Base-by-base conservation (phyloP, 1,284 basidiomycete genomes). In the Violaceomyces palustris region DNA sequence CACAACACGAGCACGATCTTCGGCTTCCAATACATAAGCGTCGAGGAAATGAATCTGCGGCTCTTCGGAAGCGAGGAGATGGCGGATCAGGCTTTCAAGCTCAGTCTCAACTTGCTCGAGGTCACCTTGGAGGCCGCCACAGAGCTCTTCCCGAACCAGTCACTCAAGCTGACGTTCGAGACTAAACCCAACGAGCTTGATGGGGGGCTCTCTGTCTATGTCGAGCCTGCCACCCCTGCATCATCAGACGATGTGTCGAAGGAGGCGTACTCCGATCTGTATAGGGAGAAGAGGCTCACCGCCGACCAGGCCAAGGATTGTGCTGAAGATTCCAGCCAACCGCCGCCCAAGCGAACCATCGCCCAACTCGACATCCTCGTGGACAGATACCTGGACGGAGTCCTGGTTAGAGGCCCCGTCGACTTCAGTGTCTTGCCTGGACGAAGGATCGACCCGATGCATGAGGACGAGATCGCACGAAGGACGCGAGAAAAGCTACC, bases 21-120 rank as follows among this genome's bases (percentile, higher is more conserved):
- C 67, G 93, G 93, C 0, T 97, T 97, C 77, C 89, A 97, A 74
- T 98, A 98, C 70, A 76, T 96, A 25, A 80, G 88, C 1, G 76
- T 93, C 36, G 78, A 82, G 43, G 89, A 96, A 70, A 90, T 98
- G 83, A 92, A 97, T 62, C 75, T 80, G 38, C 78, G 82, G 10
- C 73, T 97, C 1, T 94, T 86, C 65, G 88, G 88, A 1, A 76
- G 74, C 8, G 65, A 74, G 5, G 77, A 77, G 17, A 76, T 82
- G 40, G 91, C 88, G 3, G 78, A 84, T 24, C 80, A 81, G 42
- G 81, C 88, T 1, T 98, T 96, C 76, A 78, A 79, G 42, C 82
- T 87, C 59, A 86, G 84, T 47, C 76, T 96, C 3, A 76, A 76
- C 3, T 57, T 94, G 14, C 76, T 96, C 51, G 90, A 97, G 72